phyloP scores from a whole-genome alignment of 139 green algal genomes.

The Chlamydomonas sp. region DNA sequence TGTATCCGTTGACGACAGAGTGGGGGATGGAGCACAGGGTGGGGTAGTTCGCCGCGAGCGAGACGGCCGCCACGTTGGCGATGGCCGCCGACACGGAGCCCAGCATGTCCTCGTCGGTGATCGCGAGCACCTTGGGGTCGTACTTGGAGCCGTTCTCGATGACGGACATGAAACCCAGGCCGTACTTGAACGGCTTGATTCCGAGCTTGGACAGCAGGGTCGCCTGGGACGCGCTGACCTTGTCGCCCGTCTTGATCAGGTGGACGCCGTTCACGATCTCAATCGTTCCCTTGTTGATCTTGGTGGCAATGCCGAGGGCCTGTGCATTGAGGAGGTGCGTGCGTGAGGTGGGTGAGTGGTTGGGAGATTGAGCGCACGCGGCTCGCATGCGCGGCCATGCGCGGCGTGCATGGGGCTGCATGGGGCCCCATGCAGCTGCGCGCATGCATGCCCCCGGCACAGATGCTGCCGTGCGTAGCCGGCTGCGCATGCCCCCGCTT shows the following conservation, averaged over 20 bases:
- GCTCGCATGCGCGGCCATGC: not conserved
- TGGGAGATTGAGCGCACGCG: not conserved
- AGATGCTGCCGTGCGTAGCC: too few species aligned
- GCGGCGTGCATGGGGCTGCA: not conserved
- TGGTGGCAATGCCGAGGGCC: constrained; percentile 98
- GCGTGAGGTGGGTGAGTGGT: not conserved
- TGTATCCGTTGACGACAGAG: constrained; percentile 95
- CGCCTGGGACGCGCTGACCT: constrained; percentile 92
- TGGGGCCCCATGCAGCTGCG: not conserved
- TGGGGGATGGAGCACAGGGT: constrained; percentile 87
- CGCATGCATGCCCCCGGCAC: too few species aligned
- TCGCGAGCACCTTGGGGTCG: constrained; percentile 84
- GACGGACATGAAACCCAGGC: constrained; percentile 78
- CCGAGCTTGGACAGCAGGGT: constrained; percentile 96
- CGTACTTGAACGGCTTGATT: constrained; percentile 98
- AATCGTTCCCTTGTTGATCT: constrained; percentile 99
- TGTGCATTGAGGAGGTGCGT: constrained; percentile 31
- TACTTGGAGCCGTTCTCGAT: constrained; percentile 85
- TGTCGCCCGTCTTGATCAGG: constrained; percentile 79
- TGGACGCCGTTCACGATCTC: constrained; percentile 90
- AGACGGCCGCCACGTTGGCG: constrained; percentile 80
- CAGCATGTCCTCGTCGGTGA: constrained; percentile 88
- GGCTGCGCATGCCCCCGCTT: too few species aligned
- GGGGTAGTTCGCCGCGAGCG: constrained; percentile 75
- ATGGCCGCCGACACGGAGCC: constrained; percentile 56